Percentiles rank a stretch among this genome's conserved stretches.
These are phyloP conservation scores for Corylus avellana DNA, from an alignment of 306 rosid species.

Conservation along the genomic window DNA sequence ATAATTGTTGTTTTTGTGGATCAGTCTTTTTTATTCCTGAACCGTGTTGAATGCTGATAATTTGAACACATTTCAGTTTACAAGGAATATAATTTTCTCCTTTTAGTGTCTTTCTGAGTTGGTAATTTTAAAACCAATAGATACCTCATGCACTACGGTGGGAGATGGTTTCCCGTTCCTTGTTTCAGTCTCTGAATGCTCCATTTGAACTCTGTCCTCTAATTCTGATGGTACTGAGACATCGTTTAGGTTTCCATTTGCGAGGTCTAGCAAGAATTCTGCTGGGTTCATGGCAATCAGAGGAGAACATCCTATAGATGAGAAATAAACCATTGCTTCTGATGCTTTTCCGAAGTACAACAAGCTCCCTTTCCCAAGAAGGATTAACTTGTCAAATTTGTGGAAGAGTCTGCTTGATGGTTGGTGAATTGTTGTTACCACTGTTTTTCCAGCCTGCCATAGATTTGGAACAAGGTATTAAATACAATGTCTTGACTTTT, in stretches of 20 bases:
- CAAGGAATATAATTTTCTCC: background rate
- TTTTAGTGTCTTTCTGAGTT: background rate
- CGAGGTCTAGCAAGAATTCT: conserved; percentile 92
- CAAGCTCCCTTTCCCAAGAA: conserved; percentile 93
- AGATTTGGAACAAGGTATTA: conserved; percentile 6
- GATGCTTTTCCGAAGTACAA: conserved; percentile 95
- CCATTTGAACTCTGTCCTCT: conserved; percentile 81
- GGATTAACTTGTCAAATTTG: conserved; percentile 93
- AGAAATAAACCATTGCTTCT: conserved; percentile 75
- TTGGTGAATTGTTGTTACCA: conserved; percentile 94
- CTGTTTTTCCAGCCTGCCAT: conserved; percentile 91
- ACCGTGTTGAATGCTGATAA: background rate
- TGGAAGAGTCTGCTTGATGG: conserved; percentile 97
- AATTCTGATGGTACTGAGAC: conserved; percentile 91
- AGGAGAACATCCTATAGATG: conserved; percentile 85
- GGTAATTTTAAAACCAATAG: conserved; percentile 3
- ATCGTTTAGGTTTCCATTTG: conserved; percentile 84
- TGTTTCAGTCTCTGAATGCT: conserved; percentile 51
- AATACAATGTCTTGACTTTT: background rate
- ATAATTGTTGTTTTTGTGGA: background rate
- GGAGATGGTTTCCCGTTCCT: conserved; percentile 78
- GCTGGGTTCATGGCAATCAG: conserved; percentile 97
- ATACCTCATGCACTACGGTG: conserved; percentile 82
- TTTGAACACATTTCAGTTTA: background rate
- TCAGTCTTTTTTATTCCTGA: background rate